Evolutionary conservation across 1,284 basidiomycete genomes (phyloP).

Genomic region (Fomitopsis schrenkii): DNA sequence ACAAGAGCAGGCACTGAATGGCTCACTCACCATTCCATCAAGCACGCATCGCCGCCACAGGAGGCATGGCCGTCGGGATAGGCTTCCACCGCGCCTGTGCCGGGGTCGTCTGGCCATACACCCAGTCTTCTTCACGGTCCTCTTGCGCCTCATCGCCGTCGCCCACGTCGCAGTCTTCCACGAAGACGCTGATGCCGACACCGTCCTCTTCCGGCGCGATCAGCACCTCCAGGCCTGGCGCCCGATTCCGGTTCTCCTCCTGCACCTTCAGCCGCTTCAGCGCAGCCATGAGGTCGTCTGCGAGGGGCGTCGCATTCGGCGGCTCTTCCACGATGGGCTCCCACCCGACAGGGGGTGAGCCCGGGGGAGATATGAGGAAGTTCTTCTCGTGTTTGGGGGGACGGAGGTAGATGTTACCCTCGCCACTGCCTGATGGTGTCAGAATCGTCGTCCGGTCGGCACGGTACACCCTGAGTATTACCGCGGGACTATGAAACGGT

Average conservation of each 20-base stretch:
- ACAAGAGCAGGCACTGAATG: not conserved
- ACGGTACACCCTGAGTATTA: slow-evolving; percentile 72
- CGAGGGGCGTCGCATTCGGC: slow-evolving; percentile 84
- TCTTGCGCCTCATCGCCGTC: slow-evolving; percentile 19
- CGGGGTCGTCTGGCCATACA: slow-evolving; percentile 55
- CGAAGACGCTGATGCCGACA: slow-evolving; percentile 71
- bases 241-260: slow-evolving; percentile 39
- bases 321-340: slow-evolving; percentile 90
- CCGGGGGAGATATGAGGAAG: slow-evolving; percentile 96
- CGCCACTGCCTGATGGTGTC: slow-evolving; percentile 31
- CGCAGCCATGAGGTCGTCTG: slow-evolving; percentile 93
- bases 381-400: slow-evolving; percentile 87
- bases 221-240: slow-evolving; percentile 47
- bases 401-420: slow-evolving; percentile 54
- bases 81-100: slow-evolving; percentile 47
- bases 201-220: slow-evolving; percentile 64
- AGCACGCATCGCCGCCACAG: slow-evolving; percentile 20
- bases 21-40: slow-evolving; percentile 21
- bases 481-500: slow-evolving; percentile 36
- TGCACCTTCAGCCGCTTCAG: slow-evolving; percentile 95
- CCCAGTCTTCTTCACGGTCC: slow-evolving; percentile 44
- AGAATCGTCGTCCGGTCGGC: slow-evolving; percentile 72
- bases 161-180: slow-evolving; percentile 52
- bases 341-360: slow-evolving; percentile 98
- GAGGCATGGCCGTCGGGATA: slow-evolving; percentile 44